These are phyloP conservation scores for Pseudomassariella vexata DNA, from an alignment of 2,329 filamentous ascomycete species.

Conservation along the genomic window DNA sequence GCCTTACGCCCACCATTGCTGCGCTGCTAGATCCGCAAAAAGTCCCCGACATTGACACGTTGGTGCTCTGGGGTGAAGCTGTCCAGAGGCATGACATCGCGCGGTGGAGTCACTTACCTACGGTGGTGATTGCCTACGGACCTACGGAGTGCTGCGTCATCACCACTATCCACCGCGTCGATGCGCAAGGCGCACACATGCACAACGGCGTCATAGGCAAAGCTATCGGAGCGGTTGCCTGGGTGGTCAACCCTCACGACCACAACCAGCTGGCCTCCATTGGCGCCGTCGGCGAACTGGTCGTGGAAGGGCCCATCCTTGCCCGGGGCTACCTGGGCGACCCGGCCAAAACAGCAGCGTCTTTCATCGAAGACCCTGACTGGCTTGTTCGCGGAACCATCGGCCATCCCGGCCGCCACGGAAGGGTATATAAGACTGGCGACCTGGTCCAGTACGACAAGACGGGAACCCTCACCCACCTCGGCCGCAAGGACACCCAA, in stretches of 20 bases:
- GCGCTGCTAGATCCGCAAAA: slow-evolving; percentile 1
- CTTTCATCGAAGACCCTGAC: slow-evolving; percentile 32
- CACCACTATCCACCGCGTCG: not conserved
- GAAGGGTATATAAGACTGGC: slow-evolving; percentile 25
- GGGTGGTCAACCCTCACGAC: slow-evolving; percentile 10
- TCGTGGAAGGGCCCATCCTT: slow-evolving; percentile 29
- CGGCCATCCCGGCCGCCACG: slow-evolving; percentile 6
- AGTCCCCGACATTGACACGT: slow-evolving; percentile 1
- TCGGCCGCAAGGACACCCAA: slow-evolving; percentile 41
- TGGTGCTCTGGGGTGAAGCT: slow-evolving; percentile 2
- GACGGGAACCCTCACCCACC: slow-evolving; percentile 20
- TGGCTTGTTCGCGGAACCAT: slow-evolving; percentile 23
- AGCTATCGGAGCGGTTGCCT: slow-evolving; percentile 7
- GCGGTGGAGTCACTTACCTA: slow-evolving; percentile 24
- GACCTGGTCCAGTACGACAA: slow-evolving; percentile 23
- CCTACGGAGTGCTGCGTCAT: not conserved
- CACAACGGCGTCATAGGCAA: too few relatives aligned
- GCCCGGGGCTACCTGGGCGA: slow-evolving; percentile 39
- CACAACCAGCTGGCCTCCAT: slow-evolving; percentile 8
- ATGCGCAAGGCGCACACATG: not conserved
- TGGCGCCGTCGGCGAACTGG: slow-evolving; percentile 15
- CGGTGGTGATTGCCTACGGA: not conserved
- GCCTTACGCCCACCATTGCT: slow-evolving; percentile 1
- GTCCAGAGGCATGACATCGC: slow-evolving; percentile 15
- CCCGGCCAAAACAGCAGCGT: slow-evolving; percentile 30